Conservation (phyloP, 2,329 filamentous ascomycete species). For the Monascus ruber region DNA sequence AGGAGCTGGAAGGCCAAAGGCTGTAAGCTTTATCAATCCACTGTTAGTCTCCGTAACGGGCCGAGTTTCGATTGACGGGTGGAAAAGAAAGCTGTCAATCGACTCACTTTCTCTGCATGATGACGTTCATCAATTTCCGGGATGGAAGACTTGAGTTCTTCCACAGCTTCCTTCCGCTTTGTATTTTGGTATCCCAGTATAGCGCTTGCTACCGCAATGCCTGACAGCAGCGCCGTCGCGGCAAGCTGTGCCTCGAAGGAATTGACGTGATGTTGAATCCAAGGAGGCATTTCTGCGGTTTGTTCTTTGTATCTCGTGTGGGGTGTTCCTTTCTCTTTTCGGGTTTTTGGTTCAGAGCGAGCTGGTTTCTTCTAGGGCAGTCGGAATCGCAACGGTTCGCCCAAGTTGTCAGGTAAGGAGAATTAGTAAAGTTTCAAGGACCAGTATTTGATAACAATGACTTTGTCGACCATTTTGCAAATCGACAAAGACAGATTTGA, state of each 20-base stretch:
- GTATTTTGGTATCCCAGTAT: constrained; percentile 49
- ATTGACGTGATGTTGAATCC: constrained; percentile 31
- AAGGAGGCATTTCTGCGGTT: constrained; percentile 28
- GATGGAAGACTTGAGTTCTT: constrained; percentile 51
- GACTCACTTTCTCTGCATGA: constrained; percentile 37
- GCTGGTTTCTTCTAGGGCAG: no score
- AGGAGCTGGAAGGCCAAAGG: constrained; percentile 34
- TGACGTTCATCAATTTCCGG: constrained; percentile 43
- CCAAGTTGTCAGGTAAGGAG: no score
- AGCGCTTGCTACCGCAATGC: constrained; percentile 35
- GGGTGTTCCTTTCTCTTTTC: constrained; percentile 1
- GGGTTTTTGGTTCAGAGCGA: background rate
- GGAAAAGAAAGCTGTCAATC: background rate
- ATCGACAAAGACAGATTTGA: no score
- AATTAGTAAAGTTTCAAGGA: no score
- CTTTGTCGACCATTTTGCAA: no score
- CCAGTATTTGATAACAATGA: no score
- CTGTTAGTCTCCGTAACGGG: constrained; percentile 21
- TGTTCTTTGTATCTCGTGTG: constrained; percentile 1
- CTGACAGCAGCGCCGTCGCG: constrained; percentile 32
- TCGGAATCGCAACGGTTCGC: no score
- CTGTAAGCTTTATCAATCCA: constrained; percentile 35
- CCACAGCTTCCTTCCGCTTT: constrained; percentile 42
- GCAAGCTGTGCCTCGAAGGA: constrained; percentile 33
- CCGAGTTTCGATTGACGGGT: background rate